Percentiles rank a stretch among this genome's conserved stretches.
phyloP scores from a whole-genome alignment of 139 green algal species.

The Volvox africanus region DNA sequence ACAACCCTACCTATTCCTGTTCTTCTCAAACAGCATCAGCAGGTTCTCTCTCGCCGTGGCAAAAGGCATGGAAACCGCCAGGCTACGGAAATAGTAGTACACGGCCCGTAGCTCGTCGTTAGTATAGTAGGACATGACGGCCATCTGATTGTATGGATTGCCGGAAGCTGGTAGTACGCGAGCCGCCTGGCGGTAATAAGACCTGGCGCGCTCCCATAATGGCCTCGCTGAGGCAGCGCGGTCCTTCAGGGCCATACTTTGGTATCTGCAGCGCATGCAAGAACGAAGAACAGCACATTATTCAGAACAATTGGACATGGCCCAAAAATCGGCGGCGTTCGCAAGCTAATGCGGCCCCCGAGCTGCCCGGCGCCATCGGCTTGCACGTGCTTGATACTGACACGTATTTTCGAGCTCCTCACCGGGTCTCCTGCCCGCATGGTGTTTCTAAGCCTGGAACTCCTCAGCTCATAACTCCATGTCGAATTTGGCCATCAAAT shows the following conservation, averaged over 20 bases:
- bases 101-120: slow-evolving; percentile 74
- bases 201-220: slow-evolving; percentile 50
- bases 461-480: too few species aligned
- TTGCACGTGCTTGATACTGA: too few species aligned
- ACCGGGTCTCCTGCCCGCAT: too few species aligned
- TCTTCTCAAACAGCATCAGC: slow-evolving; percentile 79
- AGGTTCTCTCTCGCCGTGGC: slow-evolving; percentile 81
- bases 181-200: slow-evolving; percentile 68
- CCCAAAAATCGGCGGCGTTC: too few species aligned
- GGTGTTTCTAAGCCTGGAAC: too few species aligned
- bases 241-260: slow-evolving; percentile 47
- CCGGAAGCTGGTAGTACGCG: slow-evolving; percentile 66
- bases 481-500: too few species aligned
- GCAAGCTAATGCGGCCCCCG: too few species aligned
- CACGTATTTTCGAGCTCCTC: too few species aligned
- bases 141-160: slow-evolving; percentile 88
- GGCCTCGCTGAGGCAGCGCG: slow-evolving; percentile 25
- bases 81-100: slow-evolving; percentile 64
- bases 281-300: too few species aligned
- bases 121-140: slow-evolving; percentile 77
- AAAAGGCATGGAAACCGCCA: slow-evolving; percentile 74
- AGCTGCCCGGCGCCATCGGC: too few species aligned
- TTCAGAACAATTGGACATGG: too few species aligned
- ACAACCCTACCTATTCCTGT: slow-evolving; percentile 53
- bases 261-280: slow-evolving; percentile 12